Percentiles rank a stretch among this genome's conserved stretches.
phyloP scores from a whole-genome alignment of 2,329 filamentous ascomycete species.

The Chalaropsis ovoidea region DNA sequence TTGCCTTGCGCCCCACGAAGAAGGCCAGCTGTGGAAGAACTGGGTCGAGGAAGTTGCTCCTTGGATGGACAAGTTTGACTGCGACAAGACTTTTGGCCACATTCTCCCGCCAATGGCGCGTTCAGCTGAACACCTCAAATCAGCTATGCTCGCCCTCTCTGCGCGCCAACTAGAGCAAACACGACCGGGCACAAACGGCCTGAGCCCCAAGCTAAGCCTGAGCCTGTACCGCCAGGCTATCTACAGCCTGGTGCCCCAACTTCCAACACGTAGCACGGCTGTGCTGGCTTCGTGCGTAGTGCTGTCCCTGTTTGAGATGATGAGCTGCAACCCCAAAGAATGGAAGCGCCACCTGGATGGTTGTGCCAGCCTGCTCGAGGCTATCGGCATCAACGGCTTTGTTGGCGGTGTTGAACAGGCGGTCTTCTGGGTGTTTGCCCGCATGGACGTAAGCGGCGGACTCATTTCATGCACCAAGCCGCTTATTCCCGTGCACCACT shows the following conservation, averaged over 20 bases:
- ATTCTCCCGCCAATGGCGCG: constrained; percentile 40
- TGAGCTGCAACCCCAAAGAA: constrained; percentile 39
- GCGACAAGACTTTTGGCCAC: constrained; percentile 39
- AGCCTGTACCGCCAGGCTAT: constrained; percentile 44
- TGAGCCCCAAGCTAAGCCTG: constrained; percentile 32
- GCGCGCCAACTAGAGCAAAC: constrained; percentile 43
- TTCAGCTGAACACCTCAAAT: constrained; percentile 37
- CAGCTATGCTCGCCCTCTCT: constrained; percentile 42
- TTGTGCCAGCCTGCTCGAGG: constrained; percentile 42
- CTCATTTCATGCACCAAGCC: constrained; percentile 43
- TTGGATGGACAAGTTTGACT: constrained; percentile 46
- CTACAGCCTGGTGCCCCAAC: constrained; percentile 39
- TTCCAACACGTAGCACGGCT: constrained; percentile 40
- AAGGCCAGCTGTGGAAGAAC: constrained; percentile 35
- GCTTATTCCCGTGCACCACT: constrained; percentile 39
- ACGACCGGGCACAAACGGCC: constrained; percentile 26
- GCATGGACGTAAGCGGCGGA: constrained; percentile 46
- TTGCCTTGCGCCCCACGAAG: constrained; percentile 28
- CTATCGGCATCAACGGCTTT: constrained; percentile 43
- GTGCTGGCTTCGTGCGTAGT: constrained; percentile 46
- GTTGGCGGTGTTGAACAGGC: constrained; percentile 41
- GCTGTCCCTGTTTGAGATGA: constrained; percentile 46
- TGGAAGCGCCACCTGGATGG: constrained; percentile 45
- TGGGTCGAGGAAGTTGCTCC: constrained; percentile 37
- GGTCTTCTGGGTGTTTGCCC: constrained; percentile 46